These are phyloP conservation scores for Alnus rubra DNA, from an alignment of 306 rosid genomes.

Conservation along the genomic window DNA sequence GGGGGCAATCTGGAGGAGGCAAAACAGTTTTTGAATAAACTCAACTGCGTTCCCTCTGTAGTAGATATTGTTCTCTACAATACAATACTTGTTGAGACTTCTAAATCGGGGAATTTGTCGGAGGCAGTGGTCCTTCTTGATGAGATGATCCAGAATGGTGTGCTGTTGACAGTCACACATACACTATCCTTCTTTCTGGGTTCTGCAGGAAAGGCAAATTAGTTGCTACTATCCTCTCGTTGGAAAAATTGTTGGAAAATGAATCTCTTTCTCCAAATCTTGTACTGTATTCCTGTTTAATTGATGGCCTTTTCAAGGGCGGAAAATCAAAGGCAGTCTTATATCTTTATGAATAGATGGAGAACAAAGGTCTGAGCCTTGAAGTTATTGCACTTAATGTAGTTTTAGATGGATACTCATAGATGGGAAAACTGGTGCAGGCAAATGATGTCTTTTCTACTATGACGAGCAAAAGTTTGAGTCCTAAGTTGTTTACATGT, in stretches of 20 bases:
- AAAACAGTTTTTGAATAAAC: slow-evolving; percentile 39
- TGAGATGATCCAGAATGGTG: slow-evolving; percentile 58
- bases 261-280: slow-evolving; percentile 47
- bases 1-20: slow-evolving; percentile 66
- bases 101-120: slow-evolving; percentile 55
- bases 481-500: slow-evolving; percentile 57
- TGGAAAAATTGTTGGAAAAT: slow-evolving; percentile 48
- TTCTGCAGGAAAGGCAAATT: slow-evolving; percentile 57
- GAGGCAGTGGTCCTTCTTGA: slow-evolving; percentile 53
- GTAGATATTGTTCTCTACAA: slow-evolving; percentile 62
- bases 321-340: slow-evolving; percentile 64
- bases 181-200: slow-evolving; percentile 58
- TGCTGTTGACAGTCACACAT: slow-evolving; percentile 59
- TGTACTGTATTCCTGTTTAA: slow-evolving; percentile 54
- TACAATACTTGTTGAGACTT: slow-evolving; percentile 50
- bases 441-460: slow-evolving; percentile 49
- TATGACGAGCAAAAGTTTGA: slow-evolving; percentile 45
- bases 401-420: slow-evolving; percentile 55
- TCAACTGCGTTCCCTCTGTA: slow-evolving; percentile 46
- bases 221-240: slow-evolving; percentile 58
- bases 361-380: slow-evolving; percentile 49
- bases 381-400: slow-evolving; percentile 53
- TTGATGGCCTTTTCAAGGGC: slow-evolving; percentile 64
- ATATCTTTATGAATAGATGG: slow-evolving; percentile 64
- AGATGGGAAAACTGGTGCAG: slow-evolving; percentile 54